These are phyloP conservation scores for Trametes cinnabarina DNA, from an alignment of 768 basidiomycete genomes.

Conservation along the genomic window DNA sequence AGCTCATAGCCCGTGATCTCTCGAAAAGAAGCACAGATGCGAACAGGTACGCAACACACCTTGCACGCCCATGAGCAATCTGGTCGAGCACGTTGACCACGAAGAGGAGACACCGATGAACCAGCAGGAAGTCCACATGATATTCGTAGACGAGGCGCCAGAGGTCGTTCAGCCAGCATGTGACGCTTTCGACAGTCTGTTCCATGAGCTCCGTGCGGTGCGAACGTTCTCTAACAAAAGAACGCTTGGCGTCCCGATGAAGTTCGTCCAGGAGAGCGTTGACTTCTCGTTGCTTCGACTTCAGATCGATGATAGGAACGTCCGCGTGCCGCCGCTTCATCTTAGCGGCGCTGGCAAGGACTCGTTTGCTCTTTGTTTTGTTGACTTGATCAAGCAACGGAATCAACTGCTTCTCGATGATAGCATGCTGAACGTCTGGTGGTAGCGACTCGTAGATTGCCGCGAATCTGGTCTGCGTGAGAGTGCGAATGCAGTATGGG, in stretches of 20 bases:
- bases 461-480: conserved; percentile 38
- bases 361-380: conserved; percentile 37
- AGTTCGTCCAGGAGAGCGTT: conserved; percentile 51
- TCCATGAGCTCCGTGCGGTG: conserved; percentile 52
- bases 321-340: conserved; percentile 37
- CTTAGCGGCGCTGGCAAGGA: conserved; percentile 39
- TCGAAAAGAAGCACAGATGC: too few species aligned
- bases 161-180: conserved; percentile 60
- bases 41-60: too few species aligned
- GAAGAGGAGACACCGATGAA: conserved; percentile 57
- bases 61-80: conserved; percentile 40
- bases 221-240: conserved; percentile 52
- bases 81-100: conserved; percentile 45
- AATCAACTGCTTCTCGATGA: conserved; percentile 50
- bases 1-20: too few species aligned
- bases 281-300: conserved; percentile 55
- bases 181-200: conserved; percentile 55
- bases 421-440: conserved; percentile 45
- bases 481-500: not conserved
- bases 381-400: conserved; percentile 47
- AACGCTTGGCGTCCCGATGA: conserved; percentile 49
- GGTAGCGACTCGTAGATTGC: conserved; percentile 51
- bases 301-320: conserved; percentile 52
- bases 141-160: conserved; percentile 65
- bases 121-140: conserved; percentile 46